Conservation (phyloP, 2,329 filamentous ascomycete genomes). For the Aspergillus spinulosporus region DNA sequence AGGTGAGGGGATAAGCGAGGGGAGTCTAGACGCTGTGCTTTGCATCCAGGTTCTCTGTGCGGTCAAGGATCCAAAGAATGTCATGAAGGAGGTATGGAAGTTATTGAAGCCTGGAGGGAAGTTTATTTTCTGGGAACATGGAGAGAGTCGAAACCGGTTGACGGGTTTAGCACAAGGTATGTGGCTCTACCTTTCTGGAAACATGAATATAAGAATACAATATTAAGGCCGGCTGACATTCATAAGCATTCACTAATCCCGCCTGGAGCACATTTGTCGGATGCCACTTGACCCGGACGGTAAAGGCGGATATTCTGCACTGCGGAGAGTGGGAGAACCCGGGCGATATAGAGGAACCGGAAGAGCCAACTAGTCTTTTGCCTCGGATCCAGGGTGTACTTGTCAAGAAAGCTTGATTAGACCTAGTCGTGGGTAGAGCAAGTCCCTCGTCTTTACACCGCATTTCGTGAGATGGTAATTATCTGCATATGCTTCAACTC, state of each 20-base stretch:
- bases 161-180: slow-evolving; percentile 36
- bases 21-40: slow-evolving; percentile 43
- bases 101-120: slow-evolving; percentile 49
- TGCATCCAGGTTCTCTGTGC: slow-evolving; percentile 50
- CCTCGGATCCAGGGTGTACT: slow-evolving; percentile 25
- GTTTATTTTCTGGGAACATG: slow-evolving; percentile 52
- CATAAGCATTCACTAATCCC: slow-evolving; percentile 23
- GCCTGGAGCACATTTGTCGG: slow-evolving; percentile 24
- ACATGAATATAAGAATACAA: not conserved
- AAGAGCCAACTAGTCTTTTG: slow-evolving; percentile 20
- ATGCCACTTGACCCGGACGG: slow-evolving; percentile 21
- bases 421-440: too few relatives aligned
- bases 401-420: slow-evolving; percentile 17
- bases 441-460: too few relatives aligned
- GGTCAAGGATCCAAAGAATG: slow-evolving; percentile 27
- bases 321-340: slow-evolving; percentile 25
- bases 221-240: slow-evolving; percentile 9
- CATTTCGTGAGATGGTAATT: too few relatives aligned
- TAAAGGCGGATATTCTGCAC: slow-evolving; percentile 22
- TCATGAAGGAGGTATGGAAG: slow-evolving; percentile 36
- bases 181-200: slow-evolving; percentile 26
- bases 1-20: slow-evolving; percentile 36
- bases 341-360: slow-evolving; percentile 19
- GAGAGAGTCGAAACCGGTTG: slow-evolving; percentile 20
- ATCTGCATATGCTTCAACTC: too few relatives aligned